Evolutionary conservation across 2,329 filamentous ascomycete genomes (phyloP).

Genomic region (Claviceps pusilla): DNA sequence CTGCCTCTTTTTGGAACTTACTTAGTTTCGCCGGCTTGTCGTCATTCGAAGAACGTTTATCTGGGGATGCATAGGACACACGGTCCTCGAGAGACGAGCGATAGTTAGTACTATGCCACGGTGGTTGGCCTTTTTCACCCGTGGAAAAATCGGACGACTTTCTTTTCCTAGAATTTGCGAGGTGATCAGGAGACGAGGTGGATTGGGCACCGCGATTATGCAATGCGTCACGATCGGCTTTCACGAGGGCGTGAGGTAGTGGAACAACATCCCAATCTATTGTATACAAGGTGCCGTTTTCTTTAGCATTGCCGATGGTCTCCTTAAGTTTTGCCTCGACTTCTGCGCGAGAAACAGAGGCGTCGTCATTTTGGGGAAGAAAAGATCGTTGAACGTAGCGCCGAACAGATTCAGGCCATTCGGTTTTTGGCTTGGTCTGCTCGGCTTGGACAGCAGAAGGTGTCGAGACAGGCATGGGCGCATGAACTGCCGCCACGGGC

Average conservation of each 20-base stretch:
- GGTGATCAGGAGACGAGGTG: slow-evolving; percentile 12
- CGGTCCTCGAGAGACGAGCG: slow-evolving; percentile 53
- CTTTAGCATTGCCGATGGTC: slow-evolving; percentile 70
- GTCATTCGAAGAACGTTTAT: slow-evolving; percentile 28
- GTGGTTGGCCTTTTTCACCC: slow-evolving; percentile 41
- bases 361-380: slow-evolving; percentile 52
- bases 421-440: slow-evolving; percentile 44
- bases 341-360: slow-evolving; percentile 48
- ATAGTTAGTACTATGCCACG: slow-evolving; percentile 61
- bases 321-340: slow-evolving; percentile 75
- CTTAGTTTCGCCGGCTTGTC: slow-evolving; percentile 43
- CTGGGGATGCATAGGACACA: slow-evolving; percentile 43
- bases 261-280: slow-evolving; percentile 75
- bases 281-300: slow-evolving; percentile 52
- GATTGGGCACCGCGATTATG: slow-evolving; percentile 21
- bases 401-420: slow-evolving; percentile 72
- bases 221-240: slow-evolving; percentile 47
- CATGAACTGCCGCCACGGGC: slow-evolving; percentile 14
- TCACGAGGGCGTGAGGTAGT: slow-evolving; percentile 71
- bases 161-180: slow-evolving; percentile 52
- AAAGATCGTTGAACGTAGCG: slow-evolving; percentile 84
- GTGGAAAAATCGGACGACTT: slow-evolving; percentile 56
- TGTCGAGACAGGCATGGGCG: slow-evolving; percentile 16
- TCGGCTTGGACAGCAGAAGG: slow-evolving; percentile 13
- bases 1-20: slow-evolving; percentile 75